Percentiles rank a stretch among this genome's conserved stretches.
Evolutionary conservation across 2,329 filamentous ascomycete species (phyloP).

Genomic region (Mariannaea elegans): DNA sequence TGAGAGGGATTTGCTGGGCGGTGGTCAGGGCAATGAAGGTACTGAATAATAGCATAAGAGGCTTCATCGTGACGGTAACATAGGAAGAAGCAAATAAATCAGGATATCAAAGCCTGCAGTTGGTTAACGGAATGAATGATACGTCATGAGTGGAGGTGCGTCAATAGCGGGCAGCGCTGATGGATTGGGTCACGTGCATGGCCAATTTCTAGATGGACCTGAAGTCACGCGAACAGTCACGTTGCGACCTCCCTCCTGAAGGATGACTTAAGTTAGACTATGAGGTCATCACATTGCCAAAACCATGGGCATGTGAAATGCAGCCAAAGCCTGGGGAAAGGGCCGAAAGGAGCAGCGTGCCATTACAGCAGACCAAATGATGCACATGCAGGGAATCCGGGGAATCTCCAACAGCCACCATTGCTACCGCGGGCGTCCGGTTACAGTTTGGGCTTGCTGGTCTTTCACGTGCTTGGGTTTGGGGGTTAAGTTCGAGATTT

Average conservation of each 20-base stretch:
- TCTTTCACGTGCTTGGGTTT: slow-evolving; percentile 20
- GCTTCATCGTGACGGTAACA: slow-evolving; percentile 30
- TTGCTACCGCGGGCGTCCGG: slow-evolving; percentile 17
- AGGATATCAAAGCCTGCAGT: slow-evolving; percentile 4
- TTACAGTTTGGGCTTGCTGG: slow-evolving; percentile 1
- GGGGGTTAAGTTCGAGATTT: background rate
- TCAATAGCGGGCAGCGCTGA: background rate
- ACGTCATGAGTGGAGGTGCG: slow-evolving; percentile 22
- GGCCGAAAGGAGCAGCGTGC: slow-evolving; percentile 1
- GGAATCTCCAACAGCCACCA: slow-evolving; percentile 11
- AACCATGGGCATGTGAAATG: slow-evolving; percentile 15
- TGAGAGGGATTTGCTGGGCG: slow-evolving; percentile 22
- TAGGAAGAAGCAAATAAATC: slow-evolving; percentile 7
- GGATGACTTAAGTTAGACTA: no score
- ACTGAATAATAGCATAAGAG: slow-evolving; percentile 25
- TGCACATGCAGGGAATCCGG: slow-evolving; percentile 24
- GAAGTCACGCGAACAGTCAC: slow-evolving; percentile 1
- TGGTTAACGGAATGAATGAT: slow-evolving; percentile 9
- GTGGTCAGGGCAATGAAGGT: slow-evolving; percentile 25
- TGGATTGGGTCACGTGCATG: background rate
- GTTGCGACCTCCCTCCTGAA: background rate
- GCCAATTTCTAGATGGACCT: background rate
- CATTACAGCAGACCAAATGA: slow-evolving; percentile 18
- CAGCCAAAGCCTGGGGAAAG: slow-evolving; percentile 5
- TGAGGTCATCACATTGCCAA: slow-evolving; percentile 4